Evolutionary conservation across 2,329 filamentous ascomycete genomes (phyloP).

Genomic region (Trichoderma polysporum): DNA sequence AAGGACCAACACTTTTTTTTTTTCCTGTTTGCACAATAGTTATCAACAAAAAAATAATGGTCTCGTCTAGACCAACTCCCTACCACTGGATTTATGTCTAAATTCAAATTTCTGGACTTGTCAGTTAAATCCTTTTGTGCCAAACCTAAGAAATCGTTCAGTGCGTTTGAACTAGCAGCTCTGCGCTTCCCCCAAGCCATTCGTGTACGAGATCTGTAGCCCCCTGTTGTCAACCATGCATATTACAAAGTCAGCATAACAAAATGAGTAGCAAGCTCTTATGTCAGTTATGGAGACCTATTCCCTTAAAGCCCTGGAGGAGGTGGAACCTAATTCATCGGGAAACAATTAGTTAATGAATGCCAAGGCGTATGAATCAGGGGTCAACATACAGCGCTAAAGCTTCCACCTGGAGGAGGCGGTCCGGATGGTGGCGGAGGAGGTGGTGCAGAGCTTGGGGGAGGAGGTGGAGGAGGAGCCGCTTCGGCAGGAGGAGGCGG

Average conservation of each 20-base stretch:
- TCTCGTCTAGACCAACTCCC: constrained; percentile 13
- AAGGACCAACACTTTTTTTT: constrained; percentile 8
- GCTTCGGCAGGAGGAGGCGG: constrained; percentile 60
- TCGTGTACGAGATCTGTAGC: constrained; percentile 15
- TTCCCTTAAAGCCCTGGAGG: constrained; percentile 51
- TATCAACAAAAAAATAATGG: constrained; percentile 18
- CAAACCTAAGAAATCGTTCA: constrained; percentile 17
- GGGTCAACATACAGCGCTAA: constrained; percentile 59
- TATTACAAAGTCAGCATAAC: constrained; percentile 21
- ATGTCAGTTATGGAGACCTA: constrained; percentile 18
- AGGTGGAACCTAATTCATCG: constrained; percentile 49
- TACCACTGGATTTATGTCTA: constrained; percentile 18
- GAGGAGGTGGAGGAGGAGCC: constrained; percentile 63
- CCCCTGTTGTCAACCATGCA: constrained; percentile 22
- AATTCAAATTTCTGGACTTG: constrained; percentile 19
- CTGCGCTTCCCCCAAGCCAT: constrained; percentile 20
- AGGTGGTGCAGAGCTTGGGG: constrained; percentile 55
- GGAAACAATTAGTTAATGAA: neutral
- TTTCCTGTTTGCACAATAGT: constrained; percentile 11
- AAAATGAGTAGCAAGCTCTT: constrained; percentile 20
- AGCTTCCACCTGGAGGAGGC: constrained; percentile 48
- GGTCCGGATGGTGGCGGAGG: constrained; percentile 50
- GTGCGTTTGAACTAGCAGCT: constrained; percentile 8
- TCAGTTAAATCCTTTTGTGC: constrained; percentile 18
- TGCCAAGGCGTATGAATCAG: neutral